Evolutionary conservation across 495 filamentous ascomycete species (phyloP), one percentile per base, ranked within the genome.

Genomic region (Neurospora sp.): DNA sequence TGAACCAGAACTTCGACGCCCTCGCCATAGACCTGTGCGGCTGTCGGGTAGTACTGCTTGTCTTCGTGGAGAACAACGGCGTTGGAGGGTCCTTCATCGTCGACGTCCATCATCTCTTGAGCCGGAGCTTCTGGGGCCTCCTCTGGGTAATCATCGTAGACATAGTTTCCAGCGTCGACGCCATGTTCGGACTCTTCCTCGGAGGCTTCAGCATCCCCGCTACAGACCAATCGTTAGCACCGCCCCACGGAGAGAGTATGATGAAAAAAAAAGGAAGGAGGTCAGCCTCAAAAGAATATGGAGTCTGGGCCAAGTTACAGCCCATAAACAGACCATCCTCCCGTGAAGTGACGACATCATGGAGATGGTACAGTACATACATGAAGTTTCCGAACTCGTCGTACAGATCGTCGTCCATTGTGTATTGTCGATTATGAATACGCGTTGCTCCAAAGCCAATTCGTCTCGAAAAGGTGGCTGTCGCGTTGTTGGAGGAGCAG

Each of bases 31-130:
- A 97, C 90, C 78, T 98, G 95, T 76, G 94, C 90, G 39, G 96
- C 96, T 37, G 93, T 97, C 20, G 96, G 96, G 79, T 99, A 99
- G 79, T 99, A 99, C 84, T 98, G 96, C 82, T 99, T 98, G 84
- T 99, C 96, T 85, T 99, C 96, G 80, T 99, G 96, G 39, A 99
- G 88, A 70, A 99, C 87, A 40, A 99, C 94, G 59, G 95, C 95
- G 82, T 98, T 99, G 8, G 94, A 98, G 23, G 96, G 93, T n/a
- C 93, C 94, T 69, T 97, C 93, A 82, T 90, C 86, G 82, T 98
- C 96, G 38, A 98, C 83, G 79, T 98, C 93, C 96, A 99, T 98
- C 79, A 95, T 84, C 81, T 98, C 91, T 80, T 96, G 92, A 39
- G 91, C 88, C 72, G 90, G 85, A 40, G 78, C 83, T 73, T 88